These are phyloP conservation scores for Prorocentrum cordatum DNA, from an alignment of 169 alveolate genomes.

Conservation along the genomic window DNA sequence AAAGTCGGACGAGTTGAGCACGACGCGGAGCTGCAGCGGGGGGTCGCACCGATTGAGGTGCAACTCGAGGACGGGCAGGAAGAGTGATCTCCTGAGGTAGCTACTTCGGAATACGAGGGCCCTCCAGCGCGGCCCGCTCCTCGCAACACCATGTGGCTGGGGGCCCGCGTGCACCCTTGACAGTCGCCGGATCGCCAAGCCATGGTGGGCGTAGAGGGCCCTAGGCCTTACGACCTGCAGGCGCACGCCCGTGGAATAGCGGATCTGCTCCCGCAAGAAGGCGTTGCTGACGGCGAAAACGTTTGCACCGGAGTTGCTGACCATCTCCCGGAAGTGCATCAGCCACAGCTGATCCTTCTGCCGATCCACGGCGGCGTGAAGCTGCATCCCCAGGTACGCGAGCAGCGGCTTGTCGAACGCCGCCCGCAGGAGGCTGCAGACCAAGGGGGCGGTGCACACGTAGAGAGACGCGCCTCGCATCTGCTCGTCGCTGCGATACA, in stretches of 20 bases:
- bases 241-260: conserved; percentile 15
- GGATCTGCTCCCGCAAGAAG: conserved; percentile 42
- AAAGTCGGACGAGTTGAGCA: not conserved
- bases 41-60: conserved; percentile 13
- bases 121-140: not conserved
- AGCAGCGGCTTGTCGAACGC: conserved; percentile 14
- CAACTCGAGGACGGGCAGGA: conserved; percentile 5
- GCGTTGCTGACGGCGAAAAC: conserved; percentile 36
- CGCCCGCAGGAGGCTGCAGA: conserved; percentile 44
- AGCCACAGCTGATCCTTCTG: conserved; percentile 44
- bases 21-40: conserved; percentile 15
- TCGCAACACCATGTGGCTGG: not conserved
- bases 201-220: not conserved
- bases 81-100: conserved; percentile 13
- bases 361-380: conserved; percentile 24
- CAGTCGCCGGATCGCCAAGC: not conserved
- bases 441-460: conserved; percentile 32
- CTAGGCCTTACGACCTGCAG: conserved; percentile 29
- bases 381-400: conserved; percentile 51
- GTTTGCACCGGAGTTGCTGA: not conserved
- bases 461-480: conserved; percentile 1
- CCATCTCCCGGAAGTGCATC: conserved; percentile 47
- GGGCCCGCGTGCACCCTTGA: not conserved
- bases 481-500: conserved; percentile 5
- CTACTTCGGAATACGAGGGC: not conserved